Conservation (phyloP, 2,329 filamentous ascomycete genomes). For the Pyrenophora teres region DNA sequence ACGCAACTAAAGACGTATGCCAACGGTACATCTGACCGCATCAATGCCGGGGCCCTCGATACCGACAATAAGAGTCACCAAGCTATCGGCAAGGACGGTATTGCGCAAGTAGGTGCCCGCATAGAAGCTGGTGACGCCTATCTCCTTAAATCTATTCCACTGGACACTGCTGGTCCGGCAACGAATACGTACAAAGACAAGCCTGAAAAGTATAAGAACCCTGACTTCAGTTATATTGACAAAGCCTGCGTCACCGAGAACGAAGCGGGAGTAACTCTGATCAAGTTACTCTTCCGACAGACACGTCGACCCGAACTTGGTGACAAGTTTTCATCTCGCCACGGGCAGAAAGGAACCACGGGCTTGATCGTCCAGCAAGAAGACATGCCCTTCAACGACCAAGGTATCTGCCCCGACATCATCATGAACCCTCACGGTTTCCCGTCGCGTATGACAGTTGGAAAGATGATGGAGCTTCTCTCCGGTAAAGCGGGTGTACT, state of each 20-base stretch:
- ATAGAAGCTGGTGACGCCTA: constrained; percentile 81
- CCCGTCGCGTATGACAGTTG: constrained; percentile 98
- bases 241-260: constrained; percentile 94
- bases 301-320: constrained; percentile 92
- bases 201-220: constrained; percentile 77
- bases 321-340: constrained; percentile 97
- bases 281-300: constrained; percentile 96
- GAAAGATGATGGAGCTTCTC: constrained; percentile 93
- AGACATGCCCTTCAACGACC: constrained; percentile 94
- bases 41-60: constrained; percentile 49
- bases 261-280: constrained; percentile 78
- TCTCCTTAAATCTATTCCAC: constrained; percentile 85
- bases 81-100: constrained; percentile 81
- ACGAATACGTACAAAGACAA: constrained; percentile 68
- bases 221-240: constrained; percentile 88
- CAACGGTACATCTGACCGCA: constrained; percentile 69
- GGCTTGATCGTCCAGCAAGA: constrained; percentile 96
- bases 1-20: constrained; percentile 86
- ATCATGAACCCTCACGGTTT: constrained; percentile 99
- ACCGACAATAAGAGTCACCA: constrained; percentile 64
- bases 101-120: constrained; percentile 83
- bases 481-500: constrained; percentile 93
- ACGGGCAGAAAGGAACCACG: constrained; percentile 97
- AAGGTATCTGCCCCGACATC: constrained; percentile 91
- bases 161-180: constrained; percentile 74